A percentile compares a stretch with the other conserved stretches of the same genome.
phyloP scores from a whole-genome alignment of 2,329 filamentous ascomycete species.

The Penicillium sp. region DNA sequence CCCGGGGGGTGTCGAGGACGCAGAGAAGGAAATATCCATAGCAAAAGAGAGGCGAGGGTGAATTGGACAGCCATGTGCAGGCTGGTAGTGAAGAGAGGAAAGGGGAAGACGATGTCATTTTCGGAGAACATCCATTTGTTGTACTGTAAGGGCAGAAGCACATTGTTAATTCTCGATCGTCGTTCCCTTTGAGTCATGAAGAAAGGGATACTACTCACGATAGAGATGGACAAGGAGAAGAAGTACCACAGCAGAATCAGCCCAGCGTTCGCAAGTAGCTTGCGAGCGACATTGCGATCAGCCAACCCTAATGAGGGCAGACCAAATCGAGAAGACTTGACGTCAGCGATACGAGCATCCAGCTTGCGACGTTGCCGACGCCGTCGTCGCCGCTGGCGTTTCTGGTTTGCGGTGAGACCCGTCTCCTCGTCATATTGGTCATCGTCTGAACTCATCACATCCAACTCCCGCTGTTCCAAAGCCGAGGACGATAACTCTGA shows the following conservation, averaged over 20 bases:
- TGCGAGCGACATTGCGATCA: constrained; percentile 73
- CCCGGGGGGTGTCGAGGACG: constrained; percentile 64
- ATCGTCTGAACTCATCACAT: constrained; percentile 69
- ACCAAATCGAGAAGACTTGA: constrained; percentile 70
- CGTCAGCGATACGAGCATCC: constrained; percentile 71
- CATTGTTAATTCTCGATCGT: background rate
- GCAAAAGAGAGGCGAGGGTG: constrained; percentile 73
- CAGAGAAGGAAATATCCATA: constrained; percentile 82
- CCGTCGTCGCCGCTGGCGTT: constrained; percentile 67
- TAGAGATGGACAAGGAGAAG: constrained; percentile 90
- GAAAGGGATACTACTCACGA: constrained; percentile 63
- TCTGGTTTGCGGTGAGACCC: constrained; percentile 77
- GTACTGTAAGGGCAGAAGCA: constrained; percentile 64
- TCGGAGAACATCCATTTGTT: constrained; percentile 99
- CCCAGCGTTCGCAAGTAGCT: constrained; percentile 73
- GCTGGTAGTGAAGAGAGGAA: constrained; percentile 92
- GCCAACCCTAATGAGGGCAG: constrained; percentile 66
- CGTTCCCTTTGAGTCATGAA: background rate
- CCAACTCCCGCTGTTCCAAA: constrained; percentile 59
- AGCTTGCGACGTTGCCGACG: constrained; percentile 71
- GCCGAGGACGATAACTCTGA: constrained; percentile 52
- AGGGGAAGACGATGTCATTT: constrained; percentile 84
- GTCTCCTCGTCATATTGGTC: constrained; percentile 90
- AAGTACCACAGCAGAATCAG: constrained; percentile 88
- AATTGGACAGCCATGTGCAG: constrained; percentile 98